Percentiles rank a stretch among this genome's conserved stretches.
These are phyloP conservation scores for Plasmopara viticola DNA, from an alignment of 352 stramenopile genomes.

Conservation along the genomic window DNA sequence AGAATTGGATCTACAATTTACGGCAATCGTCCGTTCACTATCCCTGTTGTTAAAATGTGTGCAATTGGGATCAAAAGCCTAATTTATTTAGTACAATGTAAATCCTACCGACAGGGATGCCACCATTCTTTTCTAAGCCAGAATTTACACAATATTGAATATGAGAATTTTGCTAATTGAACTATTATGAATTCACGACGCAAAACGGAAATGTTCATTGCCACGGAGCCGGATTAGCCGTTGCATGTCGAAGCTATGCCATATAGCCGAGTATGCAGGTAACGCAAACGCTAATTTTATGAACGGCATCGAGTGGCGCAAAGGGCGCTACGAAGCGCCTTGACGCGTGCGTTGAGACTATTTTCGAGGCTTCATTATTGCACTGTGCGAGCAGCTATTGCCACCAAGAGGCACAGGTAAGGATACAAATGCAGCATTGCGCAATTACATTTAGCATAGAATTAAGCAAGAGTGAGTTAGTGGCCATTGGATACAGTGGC, in stretches of 20 bases:
- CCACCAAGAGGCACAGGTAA: slow-evolving; percentile 16
- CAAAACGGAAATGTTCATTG: too few species aligned
- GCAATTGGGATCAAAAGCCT: too few species aligned
- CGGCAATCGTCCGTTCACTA: too few species aligned
- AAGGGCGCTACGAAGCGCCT: slow-evolving; percentile 61
- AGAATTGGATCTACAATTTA: too few species aligned
- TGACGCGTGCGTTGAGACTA: slow-evolving; percentile 86
- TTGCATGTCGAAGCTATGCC: slow-evolving; percentile 41
- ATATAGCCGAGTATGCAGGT: slow-evolving; percentile 65
- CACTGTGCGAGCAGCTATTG: slow-evolving; percentile 75
- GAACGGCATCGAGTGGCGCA: slow-evolving; percentile 55
- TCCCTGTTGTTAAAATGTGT: too few species aligned
- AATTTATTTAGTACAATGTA: too few species aligned
- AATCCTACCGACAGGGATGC: too few species aligned
- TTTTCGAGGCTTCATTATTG: slow-evolving; percentile 87
- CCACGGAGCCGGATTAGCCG: too few species aligned
- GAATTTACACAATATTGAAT: too few species aligned
- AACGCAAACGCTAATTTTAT: slow-evolving; percentile 74
- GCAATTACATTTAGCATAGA: slow-evolving; percentile 43
- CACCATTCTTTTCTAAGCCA: too few species aligned
- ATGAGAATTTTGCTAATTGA: too few species aligned
- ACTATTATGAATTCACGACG: too few species aligned
- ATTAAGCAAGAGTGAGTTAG: slow-evolving; percentile 57
- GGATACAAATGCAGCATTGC: slow-evolving; percentile 22
- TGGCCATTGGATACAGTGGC: slow-evolving; percentile 87